These are phyloP conservation scores for Tephrocybe sp. DNA, from an alignment of 768 basidiomycete species.

Conservation along the genomic window DNA sequence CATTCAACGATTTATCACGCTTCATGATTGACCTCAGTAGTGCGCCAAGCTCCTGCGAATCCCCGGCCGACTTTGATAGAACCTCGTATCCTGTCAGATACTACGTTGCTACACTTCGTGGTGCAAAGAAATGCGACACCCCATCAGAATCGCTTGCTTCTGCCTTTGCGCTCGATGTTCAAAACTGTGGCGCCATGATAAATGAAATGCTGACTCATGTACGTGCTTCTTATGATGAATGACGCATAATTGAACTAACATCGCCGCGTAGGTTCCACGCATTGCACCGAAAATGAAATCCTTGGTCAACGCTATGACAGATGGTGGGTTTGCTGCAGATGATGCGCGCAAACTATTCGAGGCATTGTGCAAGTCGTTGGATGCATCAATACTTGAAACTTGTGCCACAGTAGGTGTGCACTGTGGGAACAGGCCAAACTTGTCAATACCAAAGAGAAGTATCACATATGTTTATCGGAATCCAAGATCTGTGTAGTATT, in stretches of 20 bases:
- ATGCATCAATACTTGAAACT: conserved; percentile 37
- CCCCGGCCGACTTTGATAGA: conserved; percentile 17
- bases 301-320: conserved; percentile 44
- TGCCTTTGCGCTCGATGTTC: conserved; percentile 35
- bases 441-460: conserved; percentile 9
- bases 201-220: conserved; percentile 33
- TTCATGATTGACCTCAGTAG: conserved; percentile 45
- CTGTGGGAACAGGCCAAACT: background rate
- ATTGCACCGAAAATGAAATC: conserved; percentile 39
- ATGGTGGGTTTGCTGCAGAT: conserved; percentile 47
- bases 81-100: conserved; percentile 24
- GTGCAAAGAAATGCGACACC: conserved; percentile 21
- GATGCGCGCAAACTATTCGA: conserved; percentile 49
- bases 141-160: conserved; percentile 6
- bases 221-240: conserved; percentile 9
- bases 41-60: conserved; percentile 17
- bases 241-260: background rate
- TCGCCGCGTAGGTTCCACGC: conserved; percentile 32
- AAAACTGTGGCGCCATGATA: conserved; percentile 38
- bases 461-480: background rate
- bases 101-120: conserved; percentile 27
- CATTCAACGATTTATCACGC: conserved; percentile 29
- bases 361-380: conserved; percentile 42
- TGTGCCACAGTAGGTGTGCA: conserved; percentile 1
- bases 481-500: background rate